A percentile compares a stretch with the other conserved stretches of the same genome.
These are phyloP conservation scores for Aspergillus steynii DNA, from an alignment of 495 filamentous ascomycete genomes.

Conservation along the genomic window DNA sequence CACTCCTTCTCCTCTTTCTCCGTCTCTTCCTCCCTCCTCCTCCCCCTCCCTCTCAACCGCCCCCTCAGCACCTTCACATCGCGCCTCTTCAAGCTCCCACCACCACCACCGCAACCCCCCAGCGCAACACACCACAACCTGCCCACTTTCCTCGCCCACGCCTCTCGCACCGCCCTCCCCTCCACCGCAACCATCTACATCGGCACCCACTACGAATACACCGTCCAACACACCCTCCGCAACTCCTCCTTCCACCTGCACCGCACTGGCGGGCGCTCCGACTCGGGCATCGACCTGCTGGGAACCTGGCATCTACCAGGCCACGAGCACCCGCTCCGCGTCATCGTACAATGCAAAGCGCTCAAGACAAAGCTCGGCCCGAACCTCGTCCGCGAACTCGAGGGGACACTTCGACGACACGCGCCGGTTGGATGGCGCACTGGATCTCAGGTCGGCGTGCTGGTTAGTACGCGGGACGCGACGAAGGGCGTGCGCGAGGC, in stretches of 20 bases:
- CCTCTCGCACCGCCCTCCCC: constrained; percentile 46
- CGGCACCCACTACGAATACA: constrained; percentile 71
- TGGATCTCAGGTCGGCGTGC: constrained; percentile 58
- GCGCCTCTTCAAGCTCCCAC: constrained; percentile 42
- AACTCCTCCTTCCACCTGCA: constrained; percentile 64
- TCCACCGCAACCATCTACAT: constrained; percentile 40
- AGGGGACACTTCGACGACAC: constrained; percentile 70
- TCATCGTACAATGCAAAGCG: constrained; percentile 84
- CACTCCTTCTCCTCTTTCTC: neutral
- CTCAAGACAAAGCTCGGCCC: constrained; percentile 57
- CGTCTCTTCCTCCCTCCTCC: constrained; percentile 8
- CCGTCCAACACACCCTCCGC: constrained; percentile 60
- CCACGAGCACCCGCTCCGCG: constrained; percentile 50
- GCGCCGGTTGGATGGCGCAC: constrained; percentile 69
- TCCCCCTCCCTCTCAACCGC: constrained; percentile 21
- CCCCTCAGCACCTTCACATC: constrained; percentile 36
- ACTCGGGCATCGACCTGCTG: constrained; percentile 81
- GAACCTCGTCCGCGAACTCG: constrained; percentile 75
- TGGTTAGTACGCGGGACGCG: constrained; percentile 57
- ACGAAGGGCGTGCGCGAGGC: constrained; percentile 65
- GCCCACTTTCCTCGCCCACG: constrained; percentile 70
- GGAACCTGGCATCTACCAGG: constrained; percentile 72
- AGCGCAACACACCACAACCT: constrained; percentile 61
- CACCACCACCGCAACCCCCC: constrained; percentile 42
- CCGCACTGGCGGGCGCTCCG: constrained; percentile 71